A percentile compares a stretch with the other conserved stretches of the same genome.
phyloP scores from a whole-genome alignment of 441 rosid genomes.

The Populus hybrid region DNA sequence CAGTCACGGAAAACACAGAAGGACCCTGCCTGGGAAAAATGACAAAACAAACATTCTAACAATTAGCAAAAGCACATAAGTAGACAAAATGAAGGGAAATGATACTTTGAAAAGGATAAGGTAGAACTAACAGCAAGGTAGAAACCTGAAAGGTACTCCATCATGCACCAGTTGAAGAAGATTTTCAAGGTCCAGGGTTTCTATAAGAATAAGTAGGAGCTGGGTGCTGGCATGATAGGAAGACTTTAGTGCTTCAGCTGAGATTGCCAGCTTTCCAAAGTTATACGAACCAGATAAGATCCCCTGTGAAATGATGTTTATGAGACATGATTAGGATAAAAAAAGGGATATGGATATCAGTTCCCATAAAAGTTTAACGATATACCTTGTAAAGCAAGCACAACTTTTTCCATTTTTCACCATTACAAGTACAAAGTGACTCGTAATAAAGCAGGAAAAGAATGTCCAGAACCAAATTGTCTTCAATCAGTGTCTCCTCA shows the following conservation, averaged over 20 bases:
- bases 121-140: constrained; percentile 16
- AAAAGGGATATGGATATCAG: constrained; percentile 12
- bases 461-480: constrained; percentile 78
- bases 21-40: constrained; percentile 56
- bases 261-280: constrained; percentile 66
- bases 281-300: constrained; percentile 65
- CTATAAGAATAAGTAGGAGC: constrained; percentile 78
- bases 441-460: constrained; percentile 85
- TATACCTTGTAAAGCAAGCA: constrained; percentile 76
- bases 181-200: constrained; percentile 79
- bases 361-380: constrained; percentile 25
- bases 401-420: constrained; percentile 77
- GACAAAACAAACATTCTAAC: constrained; percentile 23
- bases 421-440: constrained; percentile 69
- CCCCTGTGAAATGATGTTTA: constrained; percentile 49
- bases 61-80: constrained; percentile 23
- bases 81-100: constrained; percentile 4
- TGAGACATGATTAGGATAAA: constrained; percentile 21
- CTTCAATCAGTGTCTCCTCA: constrained; percentile 86
- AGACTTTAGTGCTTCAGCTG: constrained; percentile 64
- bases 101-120: constrained; percentile 5
- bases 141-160: constrained; percentile 77
- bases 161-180: constrained; percentile 93
- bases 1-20: constrained; percentile 55
- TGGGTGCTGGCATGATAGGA: constrained; percentile 66